phyloP scores from a whole-genome alignment of 2,329 filamentous ascomycete species.

The Catunica adiposa region DNA sequence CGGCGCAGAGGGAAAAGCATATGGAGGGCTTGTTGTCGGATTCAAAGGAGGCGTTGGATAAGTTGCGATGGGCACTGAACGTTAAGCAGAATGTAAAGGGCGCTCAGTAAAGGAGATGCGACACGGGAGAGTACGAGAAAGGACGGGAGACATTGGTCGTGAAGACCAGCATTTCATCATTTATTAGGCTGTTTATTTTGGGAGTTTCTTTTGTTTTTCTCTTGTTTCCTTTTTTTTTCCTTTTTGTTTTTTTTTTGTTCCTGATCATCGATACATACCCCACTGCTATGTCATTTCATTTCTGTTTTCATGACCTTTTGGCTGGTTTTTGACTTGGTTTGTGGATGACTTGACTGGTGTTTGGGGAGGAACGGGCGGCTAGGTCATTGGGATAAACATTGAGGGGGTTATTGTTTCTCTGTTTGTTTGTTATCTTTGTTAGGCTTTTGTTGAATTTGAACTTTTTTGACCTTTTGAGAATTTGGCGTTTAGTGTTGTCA shows the following conservation, averaged over 20 bases:
- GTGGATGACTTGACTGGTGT: not conserved
- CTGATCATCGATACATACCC: constrained; percentile 5
- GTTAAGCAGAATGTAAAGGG: constrained; percentile 45
- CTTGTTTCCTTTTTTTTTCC: not conserved
- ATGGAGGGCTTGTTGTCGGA: constrained; percentile 43
- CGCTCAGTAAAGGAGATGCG: constrained; percentile 27
- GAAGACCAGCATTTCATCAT: not conserved
- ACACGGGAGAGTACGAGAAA: not conserved
- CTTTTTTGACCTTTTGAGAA: not conserved
- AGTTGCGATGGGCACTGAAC: constrained; percentile 57
- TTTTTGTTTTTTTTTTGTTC: not conserved
- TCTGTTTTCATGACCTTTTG: not conserved
- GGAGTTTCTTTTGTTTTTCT: not conserved
- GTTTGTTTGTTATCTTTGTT: not conserved
- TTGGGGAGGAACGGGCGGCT: not conserved
- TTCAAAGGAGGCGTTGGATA: constrained; percentile 42
- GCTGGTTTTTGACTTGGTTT: not conserved
- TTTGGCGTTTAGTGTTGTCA: too few relatives aligned
- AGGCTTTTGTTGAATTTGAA: not conserved
- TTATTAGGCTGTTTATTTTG: not conserved
- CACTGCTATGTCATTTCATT: not conserved
- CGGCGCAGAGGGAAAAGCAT: constrained; percentile 40
- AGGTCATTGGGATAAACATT: not conserved
- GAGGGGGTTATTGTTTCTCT: not conserved
- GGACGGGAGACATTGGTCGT: not conserved